phyloP scores from a whole-genome alignment of 2,329 filamentous ascomycete species.

The Atkinsonella texensis region DNA sequence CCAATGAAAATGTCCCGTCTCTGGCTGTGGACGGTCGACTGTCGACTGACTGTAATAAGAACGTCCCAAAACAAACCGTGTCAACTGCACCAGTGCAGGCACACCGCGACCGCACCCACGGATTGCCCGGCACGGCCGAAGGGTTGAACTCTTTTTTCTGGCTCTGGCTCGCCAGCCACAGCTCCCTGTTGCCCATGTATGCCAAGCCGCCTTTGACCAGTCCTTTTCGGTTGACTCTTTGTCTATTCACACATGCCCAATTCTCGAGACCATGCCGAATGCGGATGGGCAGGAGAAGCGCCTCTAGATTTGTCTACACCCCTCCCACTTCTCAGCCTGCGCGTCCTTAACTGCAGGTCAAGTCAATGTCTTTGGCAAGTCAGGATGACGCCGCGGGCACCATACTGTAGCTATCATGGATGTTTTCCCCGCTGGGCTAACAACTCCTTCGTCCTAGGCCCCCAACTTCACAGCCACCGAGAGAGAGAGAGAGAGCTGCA shows the following conservation, averaged over 20 bases:
- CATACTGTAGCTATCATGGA: background rate
- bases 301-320: background rate
- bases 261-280: conserved; percentile 9
- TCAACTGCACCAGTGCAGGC: background rate
- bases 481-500: background rate
- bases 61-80: background rate
- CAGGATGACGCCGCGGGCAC: background rate
- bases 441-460: background rate
- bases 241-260: background rate
- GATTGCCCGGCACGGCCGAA: background rate
- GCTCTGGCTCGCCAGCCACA: background rate
- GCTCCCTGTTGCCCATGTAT: background rate
- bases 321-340: conserved; percentile 5
- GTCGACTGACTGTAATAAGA: background rate
- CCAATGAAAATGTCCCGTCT: too few species aligned
- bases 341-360: conserved; percentile 6
- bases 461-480: background rate
- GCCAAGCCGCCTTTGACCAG: too few species aligned
- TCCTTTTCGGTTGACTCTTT: background rate
- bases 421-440: background rate
- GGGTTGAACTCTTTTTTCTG: background rate
- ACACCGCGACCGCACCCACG: background rate
- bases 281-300: conserved; percentile 5
- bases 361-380: background rate
- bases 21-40: too few species aligned